Percentiles rank a stretch among this genome's conserved stretches.
Evolutionary conservation across 1,284 basidiomycete species (phyloP).

Genomic region (Meira nashicola): DNA sequence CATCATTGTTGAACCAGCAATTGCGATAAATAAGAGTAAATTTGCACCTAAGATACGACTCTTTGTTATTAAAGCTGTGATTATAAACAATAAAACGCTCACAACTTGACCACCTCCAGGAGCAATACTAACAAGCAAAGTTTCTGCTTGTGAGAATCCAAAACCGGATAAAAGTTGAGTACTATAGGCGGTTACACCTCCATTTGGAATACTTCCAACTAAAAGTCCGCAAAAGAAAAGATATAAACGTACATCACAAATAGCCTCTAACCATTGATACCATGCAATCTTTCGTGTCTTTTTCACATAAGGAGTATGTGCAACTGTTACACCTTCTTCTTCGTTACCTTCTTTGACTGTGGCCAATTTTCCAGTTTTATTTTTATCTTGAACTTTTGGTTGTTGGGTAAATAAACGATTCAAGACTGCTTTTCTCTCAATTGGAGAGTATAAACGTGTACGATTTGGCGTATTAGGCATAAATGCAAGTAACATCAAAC

Average conservation of each 20-base stretch:
- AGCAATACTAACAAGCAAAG: neutral
- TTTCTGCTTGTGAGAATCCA: neutral
- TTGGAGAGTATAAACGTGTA: neutral
- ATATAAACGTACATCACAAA: slow-evolving; percentile 4
- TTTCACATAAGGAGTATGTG: neutral
- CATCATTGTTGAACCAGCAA: neutral
- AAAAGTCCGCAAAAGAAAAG: slow-evolving; percentile 2
- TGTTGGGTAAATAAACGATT: neutral
- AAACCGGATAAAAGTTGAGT: slow-evolving; percentile 3
- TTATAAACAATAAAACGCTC: neutral
- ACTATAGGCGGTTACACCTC: slow-evolving; percentile 9
- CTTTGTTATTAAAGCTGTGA: neutral
- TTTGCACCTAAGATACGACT: slow-evolving; percentile 2
- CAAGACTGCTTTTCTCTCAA: neutral
- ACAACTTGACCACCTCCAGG: slow-evolving; percentile 1
- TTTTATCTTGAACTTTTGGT: neutral
- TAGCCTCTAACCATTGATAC: slow-evolving; percentile 2
- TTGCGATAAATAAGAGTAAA: neutral
- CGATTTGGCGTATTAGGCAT: neutral
- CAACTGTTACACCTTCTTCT: slow-evolving; percentile 15
- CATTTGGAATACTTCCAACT: slow-evolving; percentile 5
- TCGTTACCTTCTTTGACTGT: too few species aligned
- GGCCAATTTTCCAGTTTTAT: neutral
- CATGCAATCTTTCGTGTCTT: neutral
- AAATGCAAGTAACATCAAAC: neutral